These are phyloP conservation scores for Achaetomiella virescens DNA, from an alignment of 495 filamentous ascomycete species.

Conservation along the genomic window DNA sequence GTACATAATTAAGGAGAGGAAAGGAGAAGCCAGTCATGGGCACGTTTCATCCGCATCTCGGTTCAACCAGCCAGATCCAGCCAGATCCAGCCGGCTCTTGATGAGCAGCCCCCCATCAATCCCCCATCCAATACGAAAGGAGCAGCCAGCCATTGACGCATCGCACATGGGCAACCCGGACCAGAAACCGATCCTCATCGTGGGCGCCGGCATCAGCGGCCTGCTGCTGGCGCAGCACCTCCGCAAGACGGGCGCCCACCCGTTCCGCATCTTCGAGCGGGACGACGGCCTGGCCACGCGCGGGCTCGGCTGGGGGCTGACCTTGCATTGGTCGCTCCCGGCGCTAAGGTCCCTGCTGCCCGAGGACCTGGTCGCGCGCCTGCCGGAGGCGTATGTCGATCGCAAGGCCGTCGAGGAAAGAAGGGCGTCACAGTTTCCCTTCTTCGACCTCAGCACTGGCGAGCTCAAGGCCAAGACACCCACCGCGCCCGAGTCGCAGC, in stretches of 20 bases:
- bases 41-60: no score
- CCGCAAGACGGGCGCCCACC: constrained; percentile 30
- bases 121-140: neutral
- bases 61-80: neutral
- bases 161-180: constrained; percentile 2
- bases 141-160: neutral
- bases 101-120: neutral
- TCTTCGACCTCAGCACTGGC: constrained; percentile 49
- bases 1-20: no score
- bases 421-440: constrained; percentile 36
- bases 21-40: no score
- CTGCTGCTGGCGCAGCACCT: constrained; percentile 55
- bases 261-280: constrained; percentile 51
- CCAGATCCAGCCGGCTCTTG: neutral
- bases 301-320: constrained; percentile 53
- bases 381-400: constrained; percentile 47
- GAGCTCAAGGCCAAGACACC: constrained; percentile 35
- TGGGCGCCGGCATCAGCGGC: constrained; percentile 56
- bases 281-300: constrained; percentile 42
- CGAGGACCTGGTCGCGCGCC: constrained; percentile 36
- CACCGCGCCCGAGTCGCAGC: constrained; percentile 38
- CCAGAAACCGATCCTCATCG: constrained; percentile 35
- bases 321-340: constrained; percentile 52
- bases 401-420: constrained; percentile 21
- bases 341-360: constrained; percentile 47